Conservation (phyloP, 2,329 filamentous ascomycete genomes). For the Pseudogymnoascus sp. region DNA sequence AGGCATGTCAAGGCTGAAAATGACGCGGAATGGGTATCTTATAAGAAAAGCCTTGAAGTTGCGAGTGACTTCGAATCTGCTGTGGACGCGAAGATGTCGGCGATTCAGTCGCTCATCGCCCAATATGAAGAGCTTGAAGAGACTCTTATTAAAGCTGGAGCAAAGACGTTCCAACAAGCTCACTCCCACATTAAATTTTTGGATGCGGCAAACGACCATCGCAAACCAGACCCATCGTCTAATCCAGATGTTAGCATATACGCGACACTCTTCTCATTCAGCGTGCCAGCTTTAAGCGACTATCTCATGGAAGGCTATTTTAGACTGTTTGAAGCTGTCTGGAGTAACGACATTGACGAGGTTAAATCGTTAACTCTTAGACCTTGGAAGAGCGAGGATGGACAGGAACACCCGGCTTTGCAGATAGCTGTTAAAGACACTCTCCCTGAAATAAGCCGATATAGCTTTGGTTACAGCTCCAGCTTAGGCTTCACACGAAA, state of each 20-base stretch:
- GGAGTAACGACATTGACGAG: slow-evolving; percentile 58
- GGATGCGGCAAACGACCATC: background rate
- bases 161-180: slow-evolving; percentile 60
- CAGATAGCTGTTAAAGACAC: slow-evolving; percentile 54
- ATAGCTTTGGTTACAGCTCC: background rate
- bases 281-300: slow-evolving; percentile 40
- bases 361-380: slow-evolving; percentile 59
- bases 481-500: slow-evolving; percentile 22
- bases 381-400: slow-evolving; percentile 44
- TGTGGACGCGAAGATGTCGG: slow-evolving; percentile 46
- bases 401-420: slow-evolving; percentile 51
- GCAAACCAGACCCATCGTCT: background rate
- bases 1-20: slow-evolving; percentile 27
- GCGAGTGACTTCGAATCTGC: slow-evolving; percentile 27
- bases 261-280: slow-evolving; percentile 18
- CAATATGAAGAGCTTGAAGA: slow-evolving; percentile 50
- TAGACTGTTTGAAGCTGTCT: slow-evolving; percentile 65
- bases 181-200: slow-evolving; percentile 42
- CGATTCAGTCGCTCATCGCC: slow-evolving; percentile 43
- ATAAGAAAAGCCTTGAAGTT: slow-evolving; percentile 29
- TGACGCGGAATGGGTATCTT: slow-evolving; percentile 24
- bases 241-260: slow-evolving; percentile 15
- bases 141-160: slow-evolving; percentile 48
- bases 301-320: slow-evolving; percentile 52
- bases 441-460: background rate